A percentile compares a stretch with the other conserved stretches of the same genome.
These are phyloP conservation scores for Eutrema salsugineum DNA, from an alignment of 441 rosid genomes.

Conservation along the genomic window DNA sequence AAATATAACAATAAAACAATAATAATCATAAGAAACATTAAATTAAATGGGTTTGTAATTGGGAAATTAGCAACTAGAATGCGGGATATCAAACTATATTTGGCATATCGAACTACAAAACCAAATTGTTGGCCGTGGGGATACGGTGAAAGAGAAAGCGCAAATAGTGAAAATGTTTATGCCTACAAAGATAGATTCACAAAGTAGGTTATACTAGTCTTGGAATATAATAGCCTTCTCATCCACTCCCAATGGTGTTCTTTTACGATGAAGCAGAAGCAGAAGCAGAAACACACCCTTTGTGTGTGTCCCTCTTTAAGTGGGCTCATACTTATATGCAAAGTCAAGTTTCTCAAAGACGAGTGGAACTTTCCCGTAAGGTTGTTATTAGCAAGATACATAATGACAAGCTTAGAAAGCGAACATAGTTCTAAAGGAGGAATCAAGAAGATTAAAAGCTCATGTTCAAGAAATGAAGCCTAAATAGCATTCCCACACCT, in stretches of 20 bases:
- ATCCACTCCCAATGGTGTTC: neutral
- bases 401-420: conserved; percentile 7
- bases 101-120: too few species aligned
- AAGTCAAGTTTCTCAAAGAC: conserved; percentile 26
- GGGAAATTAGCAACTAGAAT: neutral
- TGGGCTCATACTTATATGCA: neutral
- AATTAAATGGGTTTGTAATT: neutral
- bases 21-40: neutral
- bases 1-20: neutral
- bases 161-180: neutral
- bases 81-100: neutral
- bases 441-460: conserved; percentile 23
- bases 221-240: neutral
- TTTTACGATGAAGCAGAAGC: neutral
- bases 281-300: too few species aligned
- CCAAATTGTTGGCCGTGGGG: neutral
- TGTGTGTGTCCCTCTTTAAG: neutral
- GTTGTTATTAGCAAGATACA: neutral
- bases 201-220: too few species aligned
- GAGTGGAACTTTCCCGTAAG: conserved; percentile 9
- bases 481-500: conserved; percentile 18
- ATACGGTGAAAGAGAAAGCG: neutral
- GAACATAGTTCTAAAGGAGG: conserved; percentile 25
- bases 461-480: conserved; percentile 24
- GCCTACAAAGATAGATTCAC: neutral